Conservation (phyloP, 2,329 filamentous ascomycete species). For the Colletotrichum simmondsii region DNA sequence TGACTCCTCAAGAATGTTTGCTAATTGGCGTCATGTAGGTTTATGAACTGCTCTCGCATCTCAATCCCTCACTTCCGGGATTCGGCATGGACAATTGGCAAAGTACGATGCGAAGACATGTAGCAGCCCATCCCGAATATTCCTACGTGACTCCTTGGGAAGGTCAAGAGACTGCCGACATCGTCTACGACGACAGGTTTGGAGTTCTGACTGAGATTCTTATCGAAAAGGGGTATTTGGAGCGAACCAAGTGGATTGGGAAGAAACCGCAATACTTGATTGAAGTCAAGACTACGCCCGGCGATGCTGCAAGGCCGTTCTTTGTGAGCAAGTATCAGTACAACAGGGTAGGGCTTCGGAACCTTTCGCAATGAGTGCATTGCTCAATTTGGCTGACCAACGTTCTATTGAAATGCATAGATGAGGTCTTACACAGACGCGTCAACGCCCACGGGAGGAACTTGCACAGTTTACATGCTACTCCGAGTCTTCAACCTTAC, state of each 20-base stretch:
- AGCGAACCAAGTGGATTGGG: constrained; percentile 39
- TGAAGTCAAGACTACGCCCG: constrained; percentile 62
- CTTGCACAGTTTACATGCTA: not conserved
- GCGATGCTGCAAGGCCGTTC: constrained; percentile 50
- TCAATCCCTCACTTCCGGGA: constrained; percentile 40
- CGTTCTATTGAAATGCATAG: not conserved
- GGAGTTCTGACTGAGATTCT: constrained; percentile 47
- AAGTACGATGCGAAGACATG: constrained; percentile 56
- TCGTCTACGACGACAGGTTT: constrained; percentile 53
- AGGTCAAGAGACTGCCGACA: constrained; percentile 56
- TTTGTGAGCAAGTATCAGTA: constrained; percentile 59
- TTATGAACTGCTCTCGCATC: constrained; percentile 50
- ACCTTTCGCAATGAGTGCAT: not conserved
- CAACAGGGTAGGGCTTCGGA: constrained; percentile 43
- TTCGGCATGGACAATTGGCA: constrained; percentile 57
- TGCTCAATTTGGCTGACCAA: not conserved
- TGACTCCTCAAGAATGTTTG: not conserved
- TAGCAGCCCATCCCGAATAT: constrained; percentile 52
- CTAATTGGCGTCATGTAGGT: constrained; percentile 43
- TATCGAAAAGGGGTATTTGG: constrained; percentile 46
- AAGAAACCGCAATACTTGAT: constrained; percentile 54
- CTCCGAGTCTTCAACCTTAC: not conserved
- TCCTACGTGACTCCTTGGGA: constrained; percentile 50
- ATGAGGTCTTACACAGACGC: not conserved
- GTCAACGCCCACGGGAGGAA: not conserved